Base-by-base conservation (phyloP, 2,329 filamentous ascomycete species). In the Rhynchosporium agropyri region DNA sequence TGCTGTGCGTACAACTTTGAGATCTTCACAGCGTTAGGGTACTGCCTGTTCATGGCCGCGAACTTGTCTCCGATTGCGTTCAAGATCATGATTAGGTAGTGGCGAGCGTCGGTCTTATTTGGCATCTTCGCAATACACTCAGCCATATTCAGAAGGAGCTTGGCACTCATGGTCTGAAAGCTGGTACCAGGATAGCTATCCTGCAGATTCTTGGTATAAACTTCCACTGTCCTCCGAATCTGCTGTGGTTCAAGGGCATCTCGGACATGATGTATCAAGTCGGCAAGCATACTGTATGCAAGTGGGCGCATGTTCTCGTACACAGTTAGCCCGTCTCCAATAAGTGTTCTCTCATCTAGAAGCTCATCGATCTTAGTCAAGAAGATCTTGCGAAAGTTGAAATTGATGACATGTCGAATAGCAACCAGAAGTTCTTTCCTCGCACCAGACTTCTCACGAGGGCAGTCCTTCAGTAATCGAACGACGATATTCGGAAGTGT, bases 121-220 rank as follows among this genome's bases (percentile, higher is more conserved):
- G 90, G 89, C 70, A 99, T 84, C 76, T 94, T 96, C 0, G 93
- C 91, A 73, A 99, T 99, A 75, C 92, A 96, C 72, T 99, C 96
- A 0, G 94, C 95, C 92, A 99, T 96, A 75, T 99, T 99, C 12
- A 99, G 81, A 0, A 99, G 81, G 2, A 99, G 81, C 76, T 98
- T 99, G 0, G 95, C 96, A 71, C 95, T 98, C 95, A 99, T 99
- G 0, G 95, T 99, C 76, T 99, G 96, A 74, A 99, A 99, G 76
- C 94, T 99, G 0, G 96, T 98, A 8, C 96, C 96, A 0, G 95
- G 96, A 67, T 97, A 97, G 67, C 91, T 92, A 75, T 98, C 95
- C 73, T 97, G 92, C 28, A 99, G 80, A 72, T 98, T 98, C 73
- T 89, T 92, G 1, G 96, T 98, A 76, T 99, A 99, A 3, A 99